Evolutionary conservation across 768 basidiomycete genomes (phyloP), one percentile per base, ranked within the genome.

Genomic region (Mycena haematopus): DNA sequence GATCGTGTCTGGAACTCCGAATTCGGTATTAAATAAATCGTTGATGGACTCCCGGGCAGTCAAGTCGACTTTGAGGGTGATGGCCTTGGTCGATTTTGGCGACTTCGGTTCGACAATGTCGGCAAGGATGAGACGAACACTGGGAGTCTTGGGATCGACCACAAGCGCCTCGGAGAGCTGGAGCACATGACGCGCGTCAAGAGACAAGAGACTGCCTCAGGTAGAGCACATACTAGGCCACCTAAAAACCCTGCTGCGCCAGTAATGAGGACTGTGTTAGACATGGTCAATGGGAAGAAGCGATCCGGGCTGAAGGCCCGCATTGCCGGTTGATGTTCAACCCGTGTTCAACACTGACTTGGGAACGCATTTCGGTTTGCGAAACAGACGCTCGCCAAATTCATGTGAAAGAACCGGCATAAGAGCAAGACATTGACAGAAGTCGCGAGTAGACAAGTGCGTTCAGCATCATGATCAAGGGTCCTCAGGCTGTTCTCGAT

Each of bases 51-150:
- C 56, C 25, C 65, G 69, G 50, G 79, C 74, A 3, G 79, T 81
- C 63, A 83, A 69, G 68, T 83, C 79, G 3, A 75, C 77, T 64
- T 77, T 76, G 66, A 84, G 56, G 1, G 73, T 66, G 31, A 79
- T 62, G 1, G 75, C 74, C 8, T 74, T 62, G 8, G 71, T 71
- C 3, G 65, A 70, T 29, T 68, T 31, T 11, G 78, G 79, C 10
- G 73, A 69, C 27, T 70, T 75, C 29, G 79, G 80, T 56, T 78
- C 73, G 36, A 78, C 74, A 46, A 86, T 78, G 65, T 86, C 86
- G 53, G 76, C 79, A 33, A 86, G 80, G 60, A 86, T 84, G 51
- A 87, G 75, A 27, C 76, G 75, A 29, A 78, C 70, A 63, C 81
- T 69, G 24, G 78, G 77, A 11, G 74, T 76, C 46, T 61, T 60